phyloP scores from a whole-genome alignment of 805 yeast species.

The Priceomyces melissophilus region DNA sequence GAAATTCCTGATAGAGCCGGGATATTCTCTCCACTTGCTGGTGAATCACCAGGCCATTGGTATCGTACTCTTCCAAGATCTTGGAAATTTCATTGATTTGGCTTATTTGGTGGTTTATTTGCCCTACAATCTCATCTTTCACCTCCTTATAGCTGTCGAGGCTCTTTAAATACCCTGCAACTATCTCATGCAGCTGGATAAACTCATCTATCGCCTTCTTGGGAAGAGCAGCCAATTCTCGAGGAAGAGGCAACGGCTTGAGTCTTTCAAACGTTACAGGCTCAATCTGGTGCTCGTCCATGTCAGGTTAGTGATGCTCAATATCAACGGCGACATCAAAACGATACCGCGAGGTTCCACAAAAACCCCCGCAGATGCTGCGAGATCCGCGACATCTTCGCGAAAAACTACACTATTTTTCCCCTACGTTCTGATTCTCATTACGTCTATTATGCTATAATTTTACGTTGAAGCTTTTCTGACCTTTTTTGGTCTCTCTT shows the following conservation, averaged over 20 bases:
- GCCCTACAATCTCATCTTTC: constrained; percentile 8
- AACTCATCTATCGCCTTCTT: constrained; percentile 21
- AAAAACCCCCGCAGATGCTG: no score
- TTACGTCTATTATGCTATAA: no score
- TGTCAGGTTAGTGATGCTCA: no score
- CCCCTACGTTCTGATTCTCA: no score
- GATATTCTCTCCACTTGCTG: constrained; percentile 22
- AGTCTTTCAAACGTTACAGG: constrained; percentile 8
- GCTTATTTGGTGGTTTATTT: constrained; percentile 13
- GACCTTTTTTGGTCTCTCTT: constrained; percentile 19
- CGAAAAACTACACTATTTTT: no score
- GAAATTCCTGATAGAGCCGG: constrained; percentile 28
- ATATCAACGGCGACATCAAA: no score
- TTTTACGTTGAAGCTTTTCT: constrained; percentile 12
- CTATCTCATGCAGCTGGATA: constrained; percentile 22
- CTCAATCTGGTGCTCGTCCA: constrained; percentile 3
- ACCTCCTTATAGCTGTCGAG: constrained; percentile 18
- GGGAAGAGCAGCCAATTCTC: constrained; percentile 29
- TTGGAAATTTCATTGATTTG: constrained; percentile 20
- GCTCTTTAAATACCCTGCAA: constrained; percentile 29
- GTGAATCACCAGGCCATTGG: constrained; percentile 18
- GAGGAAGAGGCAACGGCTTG: constrained; percentile 24
- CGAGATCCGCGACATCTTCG: no score
- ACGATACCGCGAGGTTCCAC: no score
- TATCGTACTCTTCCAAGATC: constrained; percentile 18